Evolutionary conservation across 768 basidiomycete genomes (phyloP).

Genomic region (Boletus rex-veris): DNA sequence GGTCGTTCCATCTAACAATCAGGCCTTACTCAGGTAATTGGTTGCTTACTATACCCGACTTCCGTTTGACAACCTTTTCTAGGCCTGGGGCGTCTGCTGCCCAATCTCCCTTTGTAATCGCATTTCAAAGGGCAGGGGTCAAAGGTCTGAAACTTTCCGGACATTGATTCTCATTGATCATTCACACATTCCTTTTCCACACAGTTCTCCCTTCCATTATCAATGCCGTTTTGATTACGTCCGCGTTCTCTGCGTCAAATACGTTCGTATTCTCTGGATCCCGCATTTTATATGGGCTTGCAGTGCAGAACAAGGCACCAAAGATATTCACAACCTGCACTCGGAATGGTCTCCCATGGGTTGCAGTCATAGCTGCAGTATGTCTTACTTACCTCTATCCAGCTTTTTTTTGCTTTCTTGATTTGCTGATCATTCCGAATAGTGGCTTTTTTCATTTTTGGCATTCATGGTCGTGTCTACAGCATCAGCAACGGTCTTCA

Average conservation of each 20-base stretch:
- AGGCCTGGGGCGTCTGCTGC: slow-evolving; percentile 43
- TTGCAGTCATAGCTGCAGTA: slow-evolving; percentile 32
- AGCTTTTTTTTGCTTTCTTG: neutral
- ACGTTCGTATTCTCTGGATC: slow-evolving; percentile 38
- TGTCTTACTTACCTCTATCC: neutral
- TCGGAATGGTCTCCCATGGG: slow-evolving; percentile 47
- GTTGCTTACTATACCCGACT: slow-evolving; percentile 2
- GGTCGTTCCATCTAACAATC: slow-evolving; percentile 71
- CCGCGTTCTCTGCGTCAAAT: slow-evolving; percentile 70
- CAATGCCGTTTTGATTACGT: slow-evolving; percentile 69
- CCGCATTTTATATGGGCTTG: slow-evolving; percentile 44
- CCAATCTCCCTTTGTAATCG: slow-evolving; percentile 82
- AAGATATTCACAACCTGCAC: slow-evolving; percentile 46
- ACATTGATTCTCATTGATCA: slow-evolving; percentile 4
- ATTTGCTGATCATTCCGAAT: neutral
- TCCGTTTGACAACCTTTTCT: neutral
- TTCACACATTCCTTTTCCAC: neutral
- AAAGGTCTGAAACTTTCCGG: slow-evolving; percentile 38
- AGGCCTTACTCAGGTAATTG: slow-evolving; percentile 39
- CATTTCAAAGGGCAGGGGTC: slow-evolving; percentile 68
- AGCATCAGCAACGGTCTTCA: slow-evolving; percentile 42
- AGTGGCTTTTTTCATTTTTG: slow-evolving; percentile 43
- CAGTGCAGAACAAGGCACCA: slow-evolving; percentile 50
- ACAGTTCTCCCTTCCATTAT: slow-evolving; percentile 61
- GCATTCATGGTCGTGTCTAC: slow-evolving; percentile 64